Conservation (phyloP, 2,329 filamentous ascomycete species). For the Fusarium verrucosum region DNA sequence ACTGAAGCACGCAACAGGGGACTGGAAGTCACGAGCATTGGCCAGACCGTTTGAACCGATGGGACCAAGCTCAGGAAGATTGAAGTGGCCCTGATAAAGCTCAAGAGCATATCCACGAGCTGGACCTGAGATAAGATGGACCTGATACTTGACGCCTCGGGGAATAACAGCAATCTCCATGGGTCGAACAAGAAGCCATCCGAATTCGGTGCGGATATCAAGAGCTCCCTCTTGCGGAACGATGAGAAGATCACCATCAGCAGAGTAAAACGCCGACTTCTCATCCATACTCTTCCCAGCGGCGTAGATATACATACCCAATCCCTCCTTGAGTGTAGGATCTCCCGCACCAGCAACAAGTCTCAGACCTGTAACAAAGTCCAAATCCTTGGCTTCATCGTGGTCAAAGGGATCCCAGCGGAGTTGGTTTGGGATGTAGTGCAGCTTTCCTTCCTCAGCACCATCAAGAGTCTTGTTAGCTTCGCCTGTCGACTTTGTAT, state of each 20-base stretch:
- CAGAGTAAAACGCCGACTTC: conserved; percentile 83
- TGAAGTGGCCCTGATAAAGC: conserved; percentile 76
- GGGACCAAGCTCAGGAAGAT: conserved; percentile 75
- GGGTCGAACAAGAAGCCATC: conserved; percentile 76
- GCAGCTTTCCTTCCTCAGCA: conserved; percentile 40
- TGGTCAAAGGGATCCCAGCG: conserved; percentile 85
- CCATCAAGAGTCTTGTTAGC: conserved; percentile 40
- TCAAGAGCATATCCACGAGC: conserved; percentile 79
- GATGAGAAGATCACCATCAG: conserved; percentile 81
- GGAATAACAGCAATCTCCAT: conserved; percentile 83
- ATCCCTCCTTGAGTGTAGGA: conserved; percentile 77
- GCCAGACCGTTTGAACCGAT: conserved; percentile 80
- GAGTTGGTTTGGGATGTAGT: conserved; percentile 75
- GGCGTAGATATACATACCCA: conserved; percentile 84
- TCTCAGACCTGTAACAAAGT: conserved; percentile 68
- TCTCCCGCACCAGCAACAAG: conserved; percentile 83
- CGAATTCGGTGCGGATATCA: conserved; percentile 81
- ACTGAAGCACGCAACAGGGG: conserved; percentile 74
- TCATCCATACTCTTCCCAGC: conserved; percentile 80
- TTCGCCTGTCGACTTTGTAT: conserved; percentile 47
- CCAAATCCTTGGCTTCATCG: conserved; percentile 60
- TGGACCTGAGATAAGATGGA: conserved; percentile 69
- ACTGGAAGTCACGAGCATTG: conserved; percentile 79
- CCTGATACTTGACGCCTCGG: conserved; percentile 77
- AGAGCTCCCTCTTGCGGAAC: conserved; percentile 78